These are phyloP conservation scores for Penicillium alfredii DNA, from an alignment of 495 filamentous ascomycete genomes.

Conservation along the genomic window DNA sequence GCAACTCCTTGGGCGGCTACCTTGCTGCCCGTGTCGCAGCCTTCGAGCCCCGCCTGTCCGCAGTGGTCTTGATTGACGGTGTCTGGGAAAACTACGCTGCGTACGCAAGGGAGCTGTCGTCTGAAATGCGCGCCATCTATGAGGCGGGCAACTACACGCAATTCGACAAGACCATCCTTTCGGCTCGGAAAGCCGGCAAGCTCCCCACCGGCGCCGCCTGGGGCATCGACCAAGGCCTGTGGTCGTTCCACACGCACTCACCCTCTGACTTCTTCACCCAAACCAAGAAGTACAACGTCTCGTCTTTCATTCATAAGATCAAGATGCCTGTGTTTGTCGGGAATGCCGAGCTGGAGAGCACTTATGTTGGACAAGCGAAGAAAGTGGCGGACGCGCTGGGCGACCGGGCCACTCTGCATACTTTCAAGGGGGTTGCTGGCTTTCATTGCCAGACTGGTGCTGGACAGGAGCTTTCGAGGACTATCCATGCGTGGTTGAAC, in stretches of 20 bases:
- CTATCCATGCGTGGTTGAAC: neutral
- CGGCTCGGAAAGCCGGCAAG: neutral
- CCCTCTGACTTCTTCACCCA: constrained; percentile 20
- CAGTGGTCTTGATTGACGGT: constrained; percentile 35
- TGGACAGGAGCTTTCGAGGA: no score
- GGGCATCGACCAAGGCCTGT: constrained; percentile 36
- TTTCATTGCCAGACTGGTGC: constrained; percentile 23
- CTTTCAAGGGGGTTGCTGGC: constrained; percentile 20
- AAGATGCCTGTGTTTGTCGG: constrained; percentile 29
- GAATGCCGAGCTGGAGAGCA: constrained; percentile 28
- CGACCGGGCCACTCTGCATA: constrained; percentile 21
- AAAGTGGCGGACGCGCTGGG: constrained; percentile 26
- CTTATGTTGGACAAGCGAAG: constrained; percentile 30
- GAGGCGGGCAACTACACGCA: neutral
- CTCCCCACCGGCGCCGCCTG: constrained; percentile 14
- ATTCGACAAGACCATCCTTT: neutral
- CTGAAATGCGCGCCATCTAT: neutral
- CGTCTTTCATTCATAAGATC: constrained; percentile 23
- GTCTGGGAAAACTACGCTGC: constrained; percentile 11
- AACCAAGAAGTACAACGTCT: constrained; percentile 18
- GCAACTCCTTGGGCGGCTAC: constrained; percentile 36
- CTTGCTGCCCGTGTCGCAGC: constrained; percentile 35
- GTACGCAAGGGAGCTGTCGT: neutral
- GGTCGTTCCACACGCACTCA: constrained; percentile 30
- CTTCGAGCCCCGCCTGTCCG: constrained; percentile 38